A percentile compares a stretch with the other conserved stretches of the same genome.
Conservation (phyloP, 441 rosid genomes). For the Euphorbia celastroides region DNA sequence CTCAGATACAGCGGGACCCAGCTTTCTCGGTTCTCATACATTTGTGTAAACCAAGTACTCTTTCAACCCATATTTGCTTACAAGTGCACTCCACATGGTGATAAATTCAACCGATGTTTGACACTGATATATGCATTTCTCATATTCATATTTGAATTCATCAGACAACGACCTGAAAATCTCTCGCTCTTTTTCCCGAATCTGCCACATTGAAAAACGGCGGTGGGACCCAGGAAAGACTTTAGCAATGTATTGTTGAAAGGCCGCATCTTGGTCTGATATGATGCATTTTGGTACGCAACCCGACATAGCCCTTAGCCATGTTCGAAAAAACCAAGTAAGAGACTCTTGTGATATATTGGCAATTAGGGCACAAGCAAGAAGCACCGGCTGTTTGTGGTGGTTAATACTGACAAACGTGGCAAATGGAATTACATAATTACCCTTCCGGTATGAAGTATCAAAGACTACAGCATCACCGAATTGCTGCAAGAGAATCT, state of each 20-base stretch:
- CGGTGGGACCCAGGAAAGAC: constrained; percentile 73
- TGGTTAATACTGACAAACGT: constrained; percentile 74
- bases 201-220: constrained; percentile 72
- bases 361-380: constrained; percentile 71
- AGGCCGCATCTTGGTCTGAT: constrained; percentile 74
- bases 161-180: constrained; percentile 44
- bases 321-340: constrained; percentile 77
- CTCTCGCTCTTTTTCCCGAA: constrained; percentile 56
- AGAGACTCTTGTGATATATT: constrained; percentile 62
- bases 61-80: constrained; percentile 54
- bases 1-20: constrained; percentile 75
- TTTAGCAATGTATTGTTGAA: constrained; percentile 55
- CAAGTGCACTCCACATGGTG: constrained; percentile 54
- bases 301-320: constrained; percentile 71
- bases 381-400: constrained; percentile 81
- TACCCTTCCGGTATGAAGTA: constrained; percentile 61
- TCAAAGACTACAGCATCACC: constrained; percentile 69
- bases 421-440: constrained; percentile 66
- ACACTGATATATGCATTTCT: constrained; percentile 61
- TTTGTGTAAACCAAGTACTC: constrained; percentile 62
- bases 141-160: constrained; percentile 66
- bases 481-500: constrained; percentile 81
- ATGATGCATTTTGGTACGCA: constrained; percentile 62
- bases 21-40: constrained; percentile 61
- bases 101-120: constrained; percentile 62